Base-by-base conservation (phyloP, 192 early-diverging fungal species). In the Piromyces finnis region DNA sequence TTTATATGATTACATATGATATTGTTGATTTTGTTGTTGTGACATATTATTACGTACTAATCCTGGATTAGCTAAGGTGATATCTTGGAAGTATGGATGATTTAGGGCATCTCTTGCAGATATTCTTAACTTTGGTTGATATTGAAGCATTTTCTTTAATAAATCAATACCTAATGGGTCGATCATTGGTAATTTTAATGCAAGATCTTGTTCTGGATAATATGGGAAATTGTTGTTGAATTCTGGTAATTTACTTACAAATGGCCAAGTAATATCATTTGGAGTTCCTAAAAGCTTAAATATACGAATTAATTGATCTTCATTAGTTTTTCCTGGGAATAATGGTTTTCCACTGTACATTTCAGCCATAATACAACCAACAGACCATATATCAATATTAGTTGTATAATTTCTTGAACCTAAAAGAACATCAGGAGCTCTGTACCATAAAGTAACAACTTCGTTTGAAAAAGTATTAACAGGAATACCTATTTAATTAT, bases 371-470 rank as follows among this genome's bases (percentile, higher is more conserved):
- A 99, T 99, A 85, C 97, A 99, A 51, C 97, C 97, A 17, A 93
- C 93, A 32, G 94, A 95, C 97, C 97, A 99, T 30, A 99, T 96
- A 82, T 99, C 97, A 81, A 99, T 98, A 28, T 95, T 94, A 14
- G 94, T 98, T 26, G 92, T 91, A 86, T 99, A 99, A 83, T 92
- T 94, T 79, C 94, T 90, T 68, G 96, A 97, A 18, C 97, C 97
- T 35, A 99, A 88, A 17, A 99, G 88, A n/a, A 84, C 82, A 29
- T 84, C 80, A 12, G 80, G 80, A 2, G 80, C 80, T 27, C 97
- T 91, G 83, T 99, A 99, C 97, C 97, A 99, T 39, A 99, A 89
- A 16, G 97, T 99, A 32, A 99, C 97, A 28, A 99, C 97, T 85
- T 99, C 97, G 85, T 98, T 96, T 28, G 95, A 96, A 83, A 96